Conservation (phyloP, 2,329 filamentous ascomycete species). For the Nigrograna mackinnonii region DNA sequence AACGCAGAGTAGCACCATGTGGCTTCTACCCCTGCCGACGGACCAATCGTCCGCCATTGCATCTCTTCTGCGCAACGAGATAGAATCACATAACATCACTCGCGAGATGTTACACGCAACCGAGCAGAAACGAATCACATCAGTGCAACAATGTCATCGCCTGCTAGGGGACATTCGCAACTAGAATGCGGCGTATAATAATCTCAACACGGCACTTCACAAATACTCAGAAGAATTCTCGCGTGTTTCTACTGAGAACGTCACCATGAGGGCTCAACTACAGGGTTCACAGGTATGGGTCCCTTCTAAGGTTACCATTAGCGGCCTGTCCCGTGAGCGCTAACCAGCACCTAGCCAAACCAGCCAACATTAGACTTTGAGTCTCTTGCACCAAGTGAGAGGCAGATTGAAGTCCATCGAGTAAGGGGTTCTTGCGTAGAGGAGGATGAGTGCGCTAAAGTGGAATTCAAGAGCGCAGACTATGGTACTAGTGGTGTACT, state of each 20-base stretch:
- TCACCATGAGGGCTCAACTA: not conserved
- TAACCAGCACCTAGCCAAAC: too few relatives aligned
- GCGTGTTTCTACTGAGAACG: not conserved
- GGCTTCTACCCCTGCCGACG: slow-evolving; percentile 10
- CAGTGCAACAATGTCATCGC: slow-evolving; percentile 7
- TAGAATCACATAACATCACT: slow-evolving; percentile 15
- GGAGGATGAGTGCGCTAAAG: too few relatives aligned
- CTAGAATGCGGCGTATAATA: slow-evolving; percentile 5
- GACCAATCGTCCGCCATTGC: slow-evolving; percentile 16
- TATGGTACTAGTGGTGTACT: too few relatives aligned
- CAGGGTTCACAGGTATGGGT: too few relatives aligned
- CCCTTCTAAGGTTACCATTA: too few relatives aligned
- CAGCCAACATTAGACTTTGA: too few relatives aligned
- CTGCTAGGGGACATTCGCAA: slow-evolving; percentile 6
- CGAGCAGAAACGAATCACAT: slow-evolving; percentile 12
- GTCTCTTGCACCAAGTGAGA: too few relatives aligned
- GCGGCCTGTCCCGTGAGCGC: too few relatives aligned
- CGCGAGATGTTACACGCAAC: slow-evolving; percentile 15
- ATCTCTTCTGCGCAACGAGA: slow-evolving; percentile 11
- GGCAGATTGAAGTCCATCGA: too few relatives aligned
- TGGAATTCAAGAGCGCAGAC: too few relatives aligned
- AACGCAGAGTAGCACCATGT: slow-evolving; percentile 11
- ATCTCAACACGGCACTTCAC: slow-evolving; percentile 1
- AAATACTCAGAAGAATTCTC: slow-evolving; percentile 5
- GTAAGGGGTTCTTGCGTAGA: too few relatives aligned